These are phyloP conservation scores for Heterobasidion occidentale DNA, from an alignment of 1,284 basidiomycete species.

Conservation along the genomic window DNA sequence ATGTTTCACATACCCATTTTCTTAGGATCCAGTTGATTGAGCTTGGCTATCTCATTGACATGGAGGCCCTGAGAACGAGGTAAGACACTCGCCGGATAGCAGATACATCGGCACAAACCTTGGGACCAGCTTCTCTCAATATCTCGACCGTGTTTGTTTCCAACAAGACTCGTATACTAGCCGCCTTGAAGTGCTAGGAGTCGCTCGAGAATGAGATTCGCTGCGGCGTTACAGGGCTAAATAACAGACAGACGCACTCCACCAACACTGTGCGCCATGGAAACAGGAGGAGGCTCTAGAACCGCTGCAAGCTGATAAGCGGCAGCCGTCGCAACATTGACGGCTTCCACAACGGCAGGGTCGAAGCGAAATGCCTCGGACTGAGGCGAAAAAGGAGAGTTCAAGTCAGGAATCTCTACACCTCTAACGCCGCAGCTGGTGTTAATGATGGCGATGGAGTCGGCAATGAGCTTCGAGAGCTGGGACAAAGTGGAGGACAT, in stretches of 20 bases:
- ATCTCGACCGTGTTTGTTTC: background rate
- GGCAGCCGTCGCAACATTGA: background rate
- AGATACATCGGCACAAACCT: background rate
- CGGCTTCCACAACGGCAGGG: slow-evolving; percentile 5
- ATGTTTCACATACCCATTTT: background rate
- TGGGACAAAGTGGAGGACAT: background rate
- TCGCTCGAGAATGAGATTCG: background rate
- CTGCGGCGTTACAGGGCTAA: background rate
- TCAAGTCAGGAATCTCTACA: slow-evolving; percentile 6
- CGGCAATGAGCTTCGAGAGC: background rate
- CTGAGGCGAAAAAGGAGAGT: slow-evolving; percentile 7
- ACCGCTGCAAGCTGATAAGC: background rate
- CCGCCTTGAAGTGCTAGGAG: background rate
- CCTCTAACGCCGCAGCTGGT: background rate
- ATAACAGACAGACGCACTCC: background rate
- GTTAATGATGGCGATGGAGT: background rate
- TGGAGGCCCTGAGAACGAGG: background rate
- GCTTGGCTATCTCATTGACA: background rate
- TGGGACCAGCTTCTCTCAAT: background rate
- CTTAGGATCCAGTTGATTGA: background rate
- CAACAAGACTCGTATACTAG: background rate
- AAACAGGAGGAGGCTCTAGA: background rate
- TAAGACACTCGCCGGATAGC: background rate
- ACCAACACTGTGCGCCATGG: background rate
- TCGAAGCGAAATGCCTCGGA: slow-evolving; percentile 10